phyloP scores from a whole-genome alignment of 805 yeast genomes.

The Hyphopichia homilentoma region DNA sequence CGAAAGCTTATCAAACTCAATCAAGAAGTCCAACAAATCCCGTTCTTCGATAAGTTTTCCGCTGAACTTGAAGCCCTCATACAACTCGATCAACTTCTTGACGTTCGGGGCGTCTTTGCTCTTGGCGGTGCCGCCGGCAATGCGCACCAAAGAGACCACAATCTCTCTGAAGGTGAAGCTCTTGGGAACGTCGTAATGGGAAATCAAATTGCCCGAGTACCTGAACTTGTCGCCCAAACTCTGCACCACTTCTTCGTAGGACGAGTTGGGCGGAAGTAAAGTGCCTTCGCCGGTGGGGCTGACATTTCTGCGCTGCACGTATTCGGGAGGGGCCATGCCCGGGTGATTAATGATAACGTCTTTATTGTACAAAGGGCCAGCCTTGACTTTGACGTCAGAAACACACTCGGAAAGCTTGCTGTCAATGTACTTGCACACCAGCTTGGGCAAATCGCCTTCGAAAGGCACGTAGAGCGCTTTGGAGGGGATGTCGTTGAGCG shows the following conservation, averaged over 20 bases:
- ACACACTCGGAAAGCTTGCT: conserved; percentile 22
- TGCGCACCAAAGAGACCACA: conserved; percentile 28
- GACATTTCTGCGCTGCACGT: conserved; percentile 30
- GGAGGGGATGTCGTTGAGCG: conserved; percentile 75
- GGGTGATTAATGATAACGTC: conserved; percentile 28
- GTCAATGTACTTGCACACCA: conserved; percentile 21
- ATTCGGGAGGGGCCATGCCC: conserved; percentile 40
- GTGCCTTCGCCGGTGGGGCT: conserved; percentile 11
- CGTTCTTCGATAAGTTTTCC: conserved; percentile 54
- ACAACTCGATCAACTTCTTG: conserved; percentile 37
- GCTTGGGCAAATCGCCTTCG: conserved; percentile 45
- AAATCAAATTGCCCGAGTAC: conserved; percentile 41
- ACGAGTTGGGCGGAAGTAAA: conserved; percentile 22
- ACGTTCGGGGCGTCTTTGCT: conserved; percentile 4
- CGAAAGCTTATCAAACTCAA: conserved; percentile 18
- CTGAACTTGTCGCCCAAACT: conserved; percentile 57
- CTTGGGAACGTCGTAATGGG: conserved; percentile 32
- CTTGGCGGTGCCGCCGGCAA: conserved; percentile 6
- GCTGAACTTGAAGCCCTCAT: conserved; percentile 68
- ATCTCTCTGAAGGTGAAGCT: conserved; percentile 41
- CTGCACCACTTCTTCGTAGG: conserved; percentile 55
- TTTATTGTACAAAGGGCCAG: conserved; percentile 32
- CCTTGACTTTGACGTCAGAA: conserved; percentile 25
- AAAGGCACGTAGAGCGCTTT: conserved; percentile 59
- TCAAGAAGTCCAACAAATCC: conserved; percentile 61